Evolutionary conservation across 345 rosid species (phyloP).

Genomic region (Heritiera littoralis): DNA sequence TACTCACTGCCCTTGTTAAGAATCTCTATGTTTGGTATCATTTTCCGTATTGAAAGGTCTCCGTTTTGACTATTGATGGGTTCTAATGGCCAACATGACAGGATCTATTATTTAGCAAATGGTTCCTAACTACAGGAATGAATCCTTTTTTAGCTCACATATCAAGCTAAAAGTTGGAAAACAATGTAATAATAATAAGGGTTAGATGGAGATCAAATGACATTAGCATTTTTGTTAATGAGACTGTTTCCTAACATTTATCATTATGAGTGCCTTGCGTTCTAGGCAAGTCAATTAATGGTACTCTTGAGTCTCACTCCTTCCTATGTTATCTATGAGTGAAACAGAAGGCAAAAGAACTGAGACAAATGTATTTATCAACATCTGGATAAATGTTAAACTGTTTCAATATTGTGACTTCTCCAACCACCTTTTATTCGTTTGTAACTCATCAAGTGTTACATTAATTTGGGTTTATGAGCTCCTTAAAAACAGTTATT

Average conservation of each 20-base stretch:
- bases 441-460: slow-evolving; percentile 9
- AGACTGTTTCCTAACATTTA: not conserved
- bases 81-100: not conserved
- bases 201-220: slow-evolving; percentile 9
- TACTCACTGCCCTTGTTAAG: not conserved
- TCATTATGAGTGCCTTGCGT: not conserved
- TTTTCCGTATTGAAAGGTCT: not conserved
- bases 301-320: not conserved
- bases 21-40: not conserved
- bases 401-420: not conserved
- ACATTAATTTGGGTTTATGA: not conserved
- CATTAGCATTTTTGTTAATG: not conserved
- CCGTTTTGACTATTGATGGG: not conserved
- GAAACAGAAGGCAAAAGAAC: not conserved
- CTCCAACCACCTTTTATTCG: not conserved
- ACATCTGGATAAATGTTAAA: not conserved
- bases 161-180: not conserved
- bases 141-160: not conserved
- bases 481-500: not conserved
- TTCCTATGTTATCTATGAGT: not conserved
- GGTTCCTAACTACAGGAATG: not conserved
- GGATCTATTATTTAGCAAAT: not conserved
- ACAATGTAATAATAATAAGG: not conserved
- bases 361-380: slow-evolving; percentile 4
- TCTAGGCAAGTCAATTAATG: not conserved